Percentiles rank a stretch among this genome's conserved stretches.
These are phyloP conservation scores for Picea sitchensis DNA, from an alignment of 75 land plant species.

Conservation along the genomic window DNA sequence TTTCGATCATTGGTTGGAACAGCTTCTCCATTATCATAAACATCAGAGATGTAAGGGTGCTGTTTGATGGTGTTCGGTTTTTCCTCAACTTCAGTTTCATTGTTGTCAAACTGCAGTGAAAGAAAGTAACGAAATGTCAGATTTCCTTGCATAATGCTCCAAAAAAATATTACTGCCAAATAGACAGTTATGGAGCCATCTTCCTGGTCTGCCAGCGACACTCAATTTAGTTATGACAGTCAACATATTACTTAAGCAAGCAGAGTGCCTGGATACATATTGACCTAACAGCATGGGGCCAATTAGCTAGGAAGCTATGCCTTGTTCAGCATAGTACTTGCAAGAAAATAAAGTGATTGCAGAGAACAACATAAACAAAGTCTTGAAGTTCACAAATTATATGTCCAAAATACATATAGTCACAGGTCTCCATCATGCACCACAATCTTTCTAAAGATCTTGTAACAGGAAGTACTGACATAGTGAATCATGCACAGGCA, in stretches of 20 bases:
- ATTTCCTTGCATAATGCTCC: neutral
- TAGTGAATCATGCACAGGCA: neutral
- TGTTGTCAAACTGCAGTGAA: neutral
- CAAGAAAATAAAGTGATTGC: neutral
- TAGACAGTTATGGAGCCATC: neutral
- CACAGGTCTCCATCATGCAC: neutral
- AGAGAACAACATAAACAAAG: neutral
- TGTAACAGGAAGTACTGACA: neutral
- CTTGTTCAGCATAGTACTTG: neutral
- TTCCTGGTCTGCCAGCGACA: neutral
- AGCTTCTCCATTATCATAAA: neutral
- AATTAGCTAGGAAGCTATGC: neutral
- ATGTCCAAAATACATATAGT: neutral
- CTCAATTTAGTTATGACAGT: neutral
- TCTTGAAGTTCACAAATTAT: neutral
- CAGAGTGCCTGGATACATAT: neutral
- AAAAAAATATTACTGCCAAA: neutral
- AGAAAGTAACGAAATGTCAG: neutral
- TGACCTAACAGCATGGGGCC: neutral
- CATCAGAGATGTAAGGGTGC: neutral
- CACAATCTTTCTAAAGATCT: neutral
- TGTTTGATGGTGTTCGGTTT: neutral
- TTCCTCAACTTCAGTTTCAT: neutral
- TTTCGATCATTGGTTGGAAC: neutral
- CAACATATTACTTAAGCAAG: neutral